Percentiles rank a stretch among this genome's conserved stretches.
Evolutionary conservation across 768 basidiomycete species (phyloP).

Genomic region (Macrolepiota albuminosa): DNA sequence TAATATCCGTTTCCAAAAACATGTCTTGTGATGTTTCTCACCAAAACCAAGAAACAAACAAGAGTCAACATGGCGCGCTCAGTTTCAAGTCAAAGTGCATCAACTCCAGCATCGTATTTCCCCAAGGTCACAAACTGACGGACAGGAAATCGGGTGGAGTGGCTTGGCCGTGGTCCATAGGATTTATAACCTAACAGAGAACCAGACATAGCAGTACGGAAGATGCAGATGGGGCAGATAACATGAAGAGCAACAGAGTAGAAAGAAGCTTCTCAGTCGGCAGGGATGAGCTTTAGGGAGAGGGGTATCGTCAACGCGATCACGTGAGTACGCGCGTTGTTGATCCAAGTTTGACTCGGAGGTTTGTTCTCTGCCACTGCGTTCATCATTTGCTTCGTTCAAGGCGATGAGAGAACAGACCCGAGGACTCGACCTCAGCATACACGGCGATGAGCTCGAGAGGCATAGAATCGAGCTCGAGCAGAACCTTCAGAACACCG

Average conservation of each 20-base stretch:
- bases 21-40: background rate
- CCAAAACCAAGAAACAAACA: background rate
- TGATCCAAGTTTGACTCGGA: slow-evolving; percentile 8
- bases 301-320: background rate
- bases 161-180: background rate
- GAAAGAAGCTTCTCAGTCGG: background rate
- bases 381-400: slow-evolving; percentile 1
- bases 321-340: slow-evolving; percentile 17
- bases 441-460: slow-evolving; percentile 71
- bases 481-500: slow-evolving; percentile 68
- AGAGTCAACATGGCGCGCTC: background rate
- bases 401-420: slow-evolving; percentile 31
- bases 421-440: slow-evolving; percentile 40
- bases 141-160: background rate
- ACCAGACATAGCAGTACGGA: background rate
- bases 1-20: no score
- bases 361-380: slow-evolving; percentile 12
- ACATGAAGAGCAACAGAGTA: background rate
- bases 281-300: background rate
- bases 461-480: slow-evolving; percentile 74
- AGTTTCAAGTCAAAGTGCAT: background rate
- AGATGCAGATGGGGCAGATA: no score
- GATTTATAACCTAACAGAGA: background rate
- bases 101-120: no score
- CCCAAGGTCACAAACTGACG: no score